A percentile compares a stretch with the other conserved stretches of the same genome.
These are phyloP conservation scores for Austropuccinia psidii DNA, from an alignment of 1,284 basidiomycete genomes.

Conservation along the genomic window DNA sequence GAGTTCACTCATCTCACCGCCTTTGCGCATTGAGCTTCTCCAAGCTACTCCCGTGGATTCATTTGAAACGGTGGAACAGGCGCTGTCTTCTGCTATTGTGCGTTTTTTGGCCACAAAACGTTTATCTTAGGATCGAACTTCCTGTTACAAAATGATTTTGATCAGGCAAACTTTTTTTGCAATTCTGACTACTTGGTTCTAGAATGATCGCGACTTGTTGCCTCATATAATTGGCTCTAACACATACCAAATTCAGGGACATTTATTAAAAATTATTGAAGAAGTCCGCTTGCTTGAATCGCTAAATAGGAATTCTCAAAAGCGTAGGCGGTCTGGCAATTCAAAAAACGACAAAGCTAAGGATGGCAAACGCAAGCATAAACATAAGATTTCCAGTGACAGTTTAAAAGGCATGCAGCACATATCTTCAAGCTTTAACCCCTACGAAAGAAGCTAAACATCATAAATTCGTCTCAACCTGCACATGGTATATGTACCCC, in stretches of 20 bases:
- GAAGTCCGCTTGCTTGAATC: background rate
- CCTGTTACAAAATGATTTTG: background rate
- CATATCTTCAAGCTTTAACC: no score
- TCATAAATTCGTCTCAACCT: no score
- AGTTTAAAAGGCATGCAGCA: no score
- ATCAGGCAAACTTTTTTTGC: background rate
- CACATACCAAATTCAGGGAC: background rate
- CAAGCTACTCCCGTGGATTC: background rate
- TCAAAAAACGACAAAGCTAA: no score
- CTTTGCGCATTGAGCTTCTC: constrained; percentile 10
- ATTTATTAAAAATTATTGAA: constrained; percentile 19
- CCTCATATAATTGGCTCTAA: constrained; percentile 12
- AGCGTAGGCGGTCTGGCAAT: no score
- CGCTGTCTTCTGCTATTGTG: background rate
- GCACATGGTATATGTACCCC: no score
- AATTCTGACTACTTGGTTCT: background rate
- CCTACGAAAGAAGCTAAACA: no score
- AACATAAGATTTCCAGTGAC: no score
- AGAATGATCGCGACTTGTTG: background rate
- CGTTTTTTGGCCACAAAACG: no score
- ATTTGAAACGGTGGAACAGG: background rate
- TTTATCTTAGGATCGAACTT: no score
- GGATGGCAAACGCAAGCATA: no score
- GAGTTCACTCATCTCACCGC: constrained; percentile 15
- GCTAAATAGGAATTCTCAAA: no score